Evolutionary conservation across 2,329 filamentous ascomycete species (phyloP).

Genomic region (Verticillium tricorpus): DNA sequence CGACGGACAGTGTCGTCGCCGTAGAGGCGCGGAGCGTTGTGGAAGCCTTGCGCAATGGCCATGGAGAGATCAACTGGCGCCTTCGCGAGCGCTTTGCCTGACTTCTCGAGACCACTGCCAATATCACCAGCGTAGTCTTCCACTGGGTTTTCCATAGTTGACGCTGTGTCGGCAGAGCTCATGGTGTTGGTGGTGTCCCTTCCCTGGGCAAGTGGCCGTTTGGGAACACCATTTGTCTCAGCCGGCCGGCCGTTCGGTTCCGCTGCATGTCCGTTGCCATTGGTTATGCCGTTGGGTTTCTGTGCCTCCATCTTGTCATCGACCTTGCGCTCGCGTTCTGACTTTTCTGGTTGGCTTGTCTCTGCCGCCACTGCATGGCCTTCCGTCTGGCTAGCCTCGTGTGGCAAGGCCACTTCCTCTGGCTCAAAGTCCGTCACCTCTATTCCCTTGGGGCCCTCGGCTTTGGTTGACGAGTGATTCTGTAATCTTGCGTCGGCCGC

Average conservation of each 20-base stretch:
- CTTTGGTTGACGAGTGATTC: constrained; percentile 11
- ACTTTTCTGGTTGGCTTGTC: not conserved
- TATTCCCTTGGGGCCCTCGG: not conserved
- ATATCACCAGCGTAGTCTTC: constrained; percentile 45
- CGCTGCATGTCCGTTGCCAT: not conserved
- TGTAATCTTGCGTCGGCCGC: constrained; percentile 8
- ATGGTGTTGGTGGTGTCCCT: constrained; percentile 16
- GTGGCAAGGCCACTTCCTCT: not conserved
- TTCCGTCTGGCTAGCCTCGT: not conserved
- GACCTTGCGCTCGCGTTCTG: not conserved
- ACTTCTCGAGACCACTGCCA: constrained; percentile 45
- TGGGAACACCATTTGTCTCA: not conserved
- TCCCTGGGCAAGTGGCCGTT: not conserved
- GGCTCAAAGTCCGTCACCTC: not conserved
- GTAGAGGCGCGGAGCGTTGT: constrained; percentile 66
- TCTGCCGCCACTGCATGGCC: not conserved
- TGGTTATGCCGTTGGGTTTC: not conserved
- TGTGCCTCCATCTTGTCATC: not conserved
- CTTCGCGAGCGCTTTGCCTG: constrained; percentile 45
- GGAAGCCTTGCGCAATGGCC: constrained; percentile 63
- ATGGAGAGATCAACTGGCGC: constrained; percentile 58
- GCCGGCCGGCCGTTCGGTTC: not conserved
- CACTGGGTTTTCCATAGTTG: constrained; percentile 19
- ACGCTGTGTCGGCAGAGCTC: constrained; percentile 11
- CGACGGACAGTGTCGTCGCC: constrained; percentile 65